phyloP scores from a whole-genome alignment of 1,284 basidiomycete genomes.

The Papiliotrema fonsecae region DNA sequence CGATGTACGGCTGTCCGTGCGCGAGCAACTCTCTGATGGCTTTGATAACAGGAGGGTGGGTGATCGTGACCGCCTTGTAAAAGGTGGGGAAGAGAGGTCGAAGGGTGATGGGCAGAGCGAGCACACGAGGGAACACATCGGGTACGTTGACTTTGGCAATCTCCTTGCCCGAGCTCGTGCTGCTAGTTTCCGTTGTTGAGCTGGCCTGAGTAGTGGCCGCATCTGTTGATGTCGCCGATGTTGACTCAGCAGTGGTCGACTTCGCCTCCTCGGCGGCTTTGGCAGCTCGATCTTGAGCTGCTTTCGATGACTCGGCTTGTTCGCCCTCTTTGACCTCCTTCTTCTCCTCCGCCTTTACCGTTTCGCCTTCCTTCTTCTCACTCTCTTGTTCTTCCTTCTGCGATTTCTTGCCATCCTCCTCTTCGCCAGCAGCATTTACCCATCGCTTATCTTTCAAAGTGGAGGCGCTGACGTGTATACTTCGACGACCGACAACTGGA shows the following conservation, averaged over 20 bases:
- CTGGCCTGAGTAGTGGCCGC: slow-evolving; percentile 10
- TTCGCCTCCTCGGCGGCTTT: slow-evolving; percentile 19
- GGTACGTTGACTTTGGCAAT: slow-evolving; percentile 72
- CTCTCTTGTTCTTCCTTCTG: slow-evolving; percentile 14
- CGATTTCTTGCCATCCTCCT: slow-evolving; percentile 11
- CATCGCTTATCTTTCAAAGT: slow-evolving; percentile 39
- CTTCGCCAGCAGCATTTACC: slow-evolving; percentile 33
- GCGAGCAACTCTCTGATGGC: slow-evolving; percentile 96
- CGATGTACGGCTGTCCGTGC: slow-evolving; percentile 94
- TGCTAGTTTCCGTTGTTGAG: slow-evolving; percentile 4
- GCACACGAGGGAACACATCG: slow-evolving; percentile 85
- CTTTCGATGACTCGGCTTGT: slow-evolving; percentile 6
- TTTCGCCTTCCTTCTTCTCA: slow-evolving; percentile 11
- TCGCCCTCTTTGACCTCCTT: slow-evolving; percentile 13
- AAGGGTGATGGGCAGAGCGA: slow-evolving; percentile 92
- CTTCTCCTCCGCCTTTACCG: slow-evolving; percentile 6
- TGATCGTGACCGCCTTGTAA: slow-evolving; percentile 93
- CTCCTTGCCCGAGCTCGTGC: slow-evolving; percentile 27
- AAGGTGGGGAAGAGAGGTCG: slow-evolving; percentile 96
- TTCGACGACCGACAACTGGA: background rate
- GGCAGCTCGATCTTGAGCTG: slow-evolving; percentile 14
- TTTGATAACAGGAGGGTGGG: slow-evolving; percentile 83
- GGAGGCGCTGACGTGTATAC: slow-evolving; percentile 23
- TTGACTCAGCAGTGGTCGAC: slow-evolving; percentile 7
- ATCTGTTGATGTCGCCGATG: slow-evolving; percentile 10